Conservation (phyloP, 192 early-diverging fungal species). For the Coemansia sp. region DNA sequence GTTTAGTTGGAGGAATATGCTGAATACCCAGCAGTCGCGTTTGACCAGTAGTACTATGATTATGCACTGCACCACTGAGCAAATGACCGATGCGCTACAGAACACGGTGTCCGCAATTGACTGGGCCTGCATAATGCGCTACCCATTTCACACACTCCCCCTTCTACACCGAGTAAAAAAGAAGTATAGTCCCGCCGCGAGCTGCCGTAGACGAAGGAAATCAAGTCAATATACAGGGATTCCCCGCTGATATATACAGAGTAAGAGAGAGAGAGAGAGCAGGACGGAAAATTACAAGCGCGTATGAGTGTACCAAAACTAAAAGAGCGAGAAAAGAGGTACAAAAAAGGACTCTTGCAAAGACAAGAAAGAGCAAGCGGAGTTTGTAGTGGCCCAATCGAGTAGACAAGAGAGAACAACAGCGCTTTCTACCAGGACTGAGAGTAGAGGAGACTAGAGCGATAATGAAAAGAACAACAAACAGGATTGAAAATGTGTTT, state of each 20-base stretch:
- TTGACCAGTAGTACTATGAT: slow-evolving; percentile 41
- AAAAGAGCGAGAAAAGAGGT: background rate
- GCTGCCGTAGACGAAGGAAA: background rate
- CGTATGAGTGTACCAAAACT: slow-evolving; percentile 1
- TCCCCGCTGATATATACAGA: background rate
- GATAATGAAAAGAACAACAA: background rate
- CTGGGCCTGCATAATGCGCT: slow-evolving; percentile 47
- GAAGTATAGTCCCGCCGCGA: background rate
- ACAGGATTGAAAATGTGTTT: background rate
- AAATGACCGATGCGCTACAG: slow-evolving; percentile 42
- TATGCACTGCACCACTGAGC: slow-evolving; percentile 43
- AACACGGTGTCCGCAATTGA: slow-evolving; percentile 44
- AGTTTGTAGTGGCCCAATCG: slow-evolving; percentile 2
- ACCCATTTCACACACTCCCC: slow-evolving; percentile 4
- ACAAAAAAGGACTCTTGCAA: background rate
- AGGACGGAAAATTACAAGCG: background rate
- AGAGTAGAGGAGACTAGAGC: slow-evolving; percentile 1
- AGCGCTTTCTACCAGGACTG: background rate
- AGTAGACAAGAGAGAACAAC: slow-evolving; percentile 3
- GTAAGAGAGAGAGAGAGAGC: background rate
- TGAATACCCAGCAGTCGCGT: slow-evolving; percentile 50
- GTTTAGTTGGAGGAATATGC: slow-evolving; percentile 49
- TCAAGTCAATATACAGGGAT: background rate
- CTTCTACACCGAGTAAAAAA: background rate
- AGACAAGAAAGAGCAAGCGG: background rate